A percentile compares a stretch with the other conserved stretches of the same genome.
These are phyloP conservation scores for Orychophragmus violaceus DNA, from an alignment of 345 rosid genomes.

Conservation along the genomic window DNA sequence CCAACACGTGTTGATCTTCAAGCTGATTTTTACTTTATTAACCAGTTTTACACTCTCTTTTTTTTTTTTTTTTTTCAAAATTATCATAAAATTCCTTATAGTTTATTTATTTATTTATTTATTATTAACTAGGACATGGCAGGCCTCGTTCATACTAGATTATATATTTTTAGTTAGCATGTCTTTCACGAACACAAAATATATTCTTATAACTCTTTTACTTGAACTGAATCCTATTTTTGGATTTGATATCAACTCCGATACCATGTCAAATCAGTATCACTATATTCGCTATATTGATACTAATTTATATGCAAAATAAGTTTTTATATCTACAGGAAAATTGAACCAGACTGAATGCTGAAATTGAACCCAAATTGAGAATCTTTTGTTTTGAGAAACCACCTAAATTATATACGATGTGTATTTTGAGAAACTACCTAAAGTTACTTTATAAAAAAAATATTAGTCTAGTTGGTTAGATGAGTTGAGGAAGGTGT, in stretches of 20 bases:
- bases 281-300: background rate
- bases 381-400: background rate
- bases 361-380: background rate
- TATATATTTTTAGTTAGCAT: background rate
- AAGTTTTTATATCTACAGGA: background rate
- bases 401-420: background rate
- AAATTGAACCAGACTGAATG: background rate
- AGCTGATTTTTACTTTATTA: too few species aligned
- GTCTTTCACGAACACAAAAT: too few species aligned
- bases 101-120: too few species aligned
- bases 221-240: too few species aligned
- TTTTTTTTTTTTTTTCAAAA: too few species aligned
- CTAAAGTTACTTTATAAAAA: background rate
- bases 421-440: background rate
- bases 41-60: too few species aligned
- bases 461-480: background rate
- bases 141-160: background rate
- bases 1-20: too few species aligned
- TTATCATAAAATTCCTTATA: background rate
- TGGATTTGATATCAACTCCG: background rate
- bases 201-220: too few species aligned
- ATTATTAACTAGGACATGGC: background rate
- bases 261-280: background rate
- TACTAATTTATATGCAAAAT: background rate
- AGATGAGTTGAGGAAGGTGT: slow-evolving; percentile 9